A percentile compares a stretch with the other conserved stretches of the same genome.
Evolutionary conservation across 441 rosid genomes (phyloP).

Genomic region (Dalechampia spathulata): DNA sequence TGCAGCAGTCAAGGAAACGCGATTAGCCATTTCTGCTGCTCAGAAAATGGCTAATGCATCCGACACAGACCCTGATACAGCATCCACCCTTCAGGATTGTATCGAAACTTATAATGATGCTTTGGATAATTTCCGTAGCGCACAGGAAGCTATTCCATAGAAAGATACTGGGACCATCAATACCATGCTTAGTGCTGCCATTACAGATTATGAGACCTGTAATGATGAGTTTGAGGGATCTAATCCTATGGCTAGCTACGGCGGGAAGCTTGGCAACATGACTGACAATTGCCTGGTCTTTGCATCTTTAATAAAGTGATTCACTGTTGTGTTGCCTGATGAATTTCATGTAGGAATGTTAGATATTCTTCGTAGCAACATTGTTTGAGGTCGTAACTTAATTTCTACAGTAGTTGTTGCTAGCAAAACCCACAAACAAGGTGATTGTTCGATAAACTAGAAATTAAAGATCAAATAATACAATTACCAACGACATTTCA

Average conservation of each 20-base stretch:
- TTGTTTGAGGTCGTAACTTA: neutral
- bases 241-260: slow-evolving; percentile 18
- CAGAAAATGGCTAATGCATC: neutral
- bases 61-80: neutral
- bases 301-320: slow-evolving; percentile 33
- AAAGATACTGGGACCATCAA: slow-evolving; percentile 34
- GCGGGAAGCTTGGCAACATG: slow-evolving; percentile 30
- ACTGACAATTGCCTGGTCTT: slow-evolving; percentile 48
- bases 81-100: slow-evolving; percentile 28
- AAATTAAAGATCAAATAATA: no score
- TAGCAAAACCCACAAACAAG: neutral
- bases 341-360: neutral
- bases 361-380: neutral
- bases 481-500: no score
- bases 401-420: no score
- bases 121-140: slow-evolving; percentile 32
- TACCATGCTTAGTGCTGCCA: slow-evolving; percentile 41
- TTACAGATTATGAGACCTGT: slow-evolving; percentile 38
- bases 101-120: slow-evolving; percentile 35
- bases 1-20: slow-evolving; percentile 27
- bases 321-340: neutral
- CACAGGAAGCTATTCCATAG: slow-evolving; percentile 26
- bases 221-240: slow-evolving; percentile 32
- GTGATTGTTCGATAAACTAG: no score
- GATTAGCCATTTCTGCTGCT: slow-evolving; percentile 14